Percentiles rank a stretch among this genome's conserved stretches.
Evolutionary conservation across 1,284 basidiomycete genomes (phyloP).

Genomic region (Ustilago sp.): DNA sequence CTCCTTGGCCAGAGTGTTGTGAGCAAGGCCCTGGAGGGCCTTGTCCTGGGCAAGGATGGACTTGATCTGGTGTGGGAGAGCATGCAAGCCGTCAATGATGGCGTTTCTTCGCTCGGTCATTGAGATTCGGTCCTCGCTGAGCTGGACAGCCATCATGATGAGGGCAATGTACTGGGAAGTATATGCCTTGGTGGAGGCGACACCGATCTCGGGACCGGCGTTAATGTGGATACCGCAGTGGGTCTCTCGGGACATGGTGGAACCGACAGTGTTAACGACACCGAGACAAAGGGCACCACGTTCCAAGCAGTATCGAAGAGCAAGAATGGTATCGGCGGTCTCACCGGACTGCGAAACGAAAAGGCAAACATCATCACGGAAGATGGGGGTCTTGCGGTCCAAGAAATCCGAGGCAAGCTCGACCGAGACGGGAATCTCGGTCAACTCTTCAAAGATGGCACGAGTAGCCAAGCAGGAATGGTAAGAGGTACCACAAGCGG

Average conservation of each 20-base stretch:
- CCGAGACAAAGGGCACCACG: slow-evolving; percentile 92
- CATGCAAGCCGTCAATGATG: slow-evolving; percentile 94
- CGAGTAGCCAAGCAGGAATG: slow-evolving; percentile 98
- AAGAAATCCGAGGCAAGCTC: slow-evolving; percentile 98
- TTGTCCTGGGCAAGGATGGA: slow-evolving; percentile 85
- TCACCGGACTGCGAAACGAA: slow-evolving; percentile 98
- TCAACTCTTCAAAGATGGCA: slow-evolving; percentile 97
- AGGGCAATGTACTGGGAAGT: slow-evolving; percentile 99
- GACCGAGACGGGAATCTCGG: slow-evolving; percentile 97
- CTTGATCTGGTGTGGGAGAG: slow-evolving; percentile 89
- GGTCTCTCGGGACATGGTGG: slow-evolving; percentile 96
- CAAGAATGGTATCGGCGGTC: slow-evolving; percentile 97
- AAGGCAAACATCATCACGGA: slow-evolving; percentile 97
- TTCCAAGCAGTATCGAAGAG: slow-evolving; percentile 95
- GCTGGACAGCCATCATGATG: slow-evolving; percentile 96
- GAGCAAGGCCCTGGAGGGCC: slow-evolving; percentile 83
- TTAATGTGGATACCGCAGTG: slow-evolving; percentile 99
- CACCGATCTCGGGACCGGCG: slow-evolving; percentile 98
- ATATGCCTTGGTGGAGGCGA: slow-evolving; percentile 99
- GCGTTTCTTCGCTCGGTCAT: slow-evolving; percentile 88
- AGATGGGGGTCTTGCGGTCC: slow-evolving; percentile 98
- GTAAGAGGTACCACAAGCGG: slow-evolving; percentile 97
- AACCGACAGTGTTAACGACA: slow-evolving; percentile 98
- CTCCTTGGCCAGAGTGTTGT: slow-evolving; percentile 80
- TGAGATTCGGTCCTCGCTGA: slow-evolving; percentile 95